A percentile compares a stretch with the other conserved stretches of the same genome.
phyloP scores from a whole-genome alignment of 306 rosid genomes.

The Lathyrus sativus region DNA sequence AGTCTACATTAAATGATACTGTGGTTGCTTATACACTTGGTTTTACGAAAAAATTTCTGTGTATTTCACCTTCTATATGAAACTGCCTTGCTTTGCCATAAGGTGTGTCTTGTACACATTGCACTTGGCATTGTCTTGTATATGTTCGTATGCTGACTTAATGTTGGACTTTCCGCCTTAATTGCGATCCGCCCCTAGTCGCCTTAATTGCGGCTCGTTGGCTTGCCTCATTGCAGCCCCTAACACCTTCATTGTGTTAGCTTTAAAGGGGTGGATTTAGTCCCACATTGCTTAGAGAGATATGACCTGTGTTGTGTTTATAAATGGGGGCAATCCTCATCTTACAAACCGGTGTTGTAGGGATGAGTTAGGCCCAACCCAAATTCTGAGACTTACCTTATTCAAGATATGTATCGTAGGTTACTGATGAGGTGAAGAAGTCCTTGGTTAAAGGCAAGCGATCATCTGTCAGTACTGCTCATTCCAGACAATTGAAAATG shows the following conservation, averaged over 20 bases:
- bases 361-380: too few species aligned
- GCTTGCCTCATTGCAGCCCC: too few species aligned
- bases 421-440: slow-evolving; percentile 58
- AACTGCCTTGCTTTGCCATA: slow-evolving; percentile 27
- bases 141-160: slow-evolving; percentile 31
- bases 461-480: slow-evolving; percentile 55
- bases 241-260: too few species aligned
- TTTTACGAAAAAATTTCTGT: slow-evolving; percentile 5
- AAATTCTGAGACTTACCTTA: neutral
- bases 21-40: slow-evolving; percentile 21
- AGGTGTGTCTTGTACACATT: slow-evolving; percentile 16
- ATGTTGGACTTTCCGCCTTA: too few species aligned
- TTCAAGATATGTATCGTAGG: slow-evolving; percentile 52
- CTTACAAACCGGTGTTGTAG: too few species aligned
- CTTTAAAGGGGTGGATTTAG: too few species aligned
- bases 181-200: too few species aligned
- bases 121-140: slow-evolving; percentile 19
- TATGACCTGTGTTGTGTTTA: too few species aligned
- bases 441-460: slow-evolving; percentile 66
- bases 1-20: slow-evolving; percentile 8
- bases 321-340: too few species aligned
- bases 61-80: slow-evolving; percentile 13
- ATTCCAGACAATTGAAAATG: slow-evolving; percentile 53
- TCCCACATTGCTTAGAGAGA: too few species aligned
- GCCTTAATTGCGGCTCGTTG: too few species aligned